phyloP scores from a whole-genome alignment of 2,329 filamentous ascomycete genomes.

The Hirsutella rhossiliensis region DNA sequence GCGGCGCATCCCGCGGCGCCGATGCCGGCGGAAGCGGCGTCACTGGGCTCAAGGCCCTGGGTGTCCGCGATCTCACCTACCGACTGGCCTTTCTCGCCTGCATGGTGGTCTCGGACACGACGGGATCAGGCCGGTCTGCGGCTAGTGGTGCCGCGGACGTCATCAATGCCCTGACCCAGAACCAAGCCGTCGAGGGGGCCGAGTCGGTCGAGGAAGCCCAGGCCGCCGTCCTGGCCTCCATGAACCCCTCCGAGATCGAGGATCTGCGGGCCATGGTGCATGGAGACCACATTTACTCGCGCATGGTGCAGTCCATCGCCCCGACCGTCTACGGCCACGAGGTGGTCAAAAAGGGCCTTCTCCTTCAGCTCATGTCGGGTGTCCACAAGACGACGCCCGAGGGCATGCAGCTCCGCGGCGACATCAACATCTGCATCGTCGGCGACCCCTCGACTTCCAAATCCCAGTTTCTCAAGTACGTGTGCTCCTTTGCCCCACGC shows the following conservation, averaged over 20 bases:
- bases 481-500: slow-evolving; percentile 91
- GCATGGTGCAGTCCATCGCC: slow-evolving; percentile 84
- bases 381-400: slow-evolving; percentile 85
- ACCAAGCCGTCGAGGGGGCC: slow-evolving; percentile 50
- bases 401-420: slow-evolving; percentile 89
- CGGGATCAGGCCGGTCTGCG: slow-evolving; percentile 62
- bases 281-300: slow-evolving; percentile 86
- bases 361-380: slow-evolving; percentile 92
- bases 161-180: slow-evolving; percentile 61
- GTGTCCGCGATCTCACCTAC: slow-evolving; percentile 91
- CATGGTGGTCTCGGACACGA: slow-evolving; percentile 86
- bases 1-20: slow-evolving; percentile 56
- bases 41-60: slow-evolving; percentile 78
- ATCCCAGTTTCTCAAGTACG: slow-evolving; percentile 96
- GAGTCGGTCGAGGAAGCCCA: slow-evolving; percentile 77
- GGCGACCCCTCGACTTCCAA: slow-evolving; percentile 96
- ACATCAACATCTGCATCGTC: slow-evolving; percentile 98
- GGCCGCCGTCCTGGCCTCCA: slow-evolving; percentile 71
- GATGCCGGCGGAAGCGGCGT: slow-evolving; percentile 80
- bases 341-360: slow-evolving; percentile 91
- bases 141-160: slow-evolving; percentile 61
- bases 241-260: slow-evolving; percentile 78
- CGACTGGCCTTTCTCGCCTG: slow-evolving; percentile 92
- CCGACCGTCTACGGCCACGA: slow-evolving; percentile 97
- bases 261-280: slow-evolving; percentile 91